phyloP scores from a whole-genome alignment of 1,284 basidiomycete species.

The Papiliotrema flavescens region DNA sequence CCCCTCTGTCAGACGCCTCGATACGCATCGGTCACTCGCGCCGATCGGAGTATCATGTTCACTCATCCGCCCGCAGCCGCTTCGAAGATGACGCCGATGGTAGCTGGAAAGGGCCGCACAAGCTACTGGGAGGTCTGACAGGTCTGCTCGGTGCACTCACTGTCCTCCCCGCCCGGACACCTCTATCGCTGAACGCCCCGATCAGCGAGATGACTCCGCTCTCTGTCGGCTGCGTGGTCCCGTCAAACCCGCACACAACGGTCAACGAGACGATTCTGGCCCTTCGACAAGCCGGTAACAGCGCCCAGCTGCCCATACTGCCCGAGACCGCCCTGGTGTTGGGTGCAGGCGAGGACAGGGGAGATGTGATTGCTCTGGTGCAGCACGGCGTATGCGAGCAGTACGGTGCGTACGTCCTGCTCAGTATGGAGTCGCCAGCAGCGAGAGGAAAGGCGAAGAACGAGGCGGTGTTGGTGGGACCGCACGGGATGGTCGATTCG shows the following conservation, averaged over 20 bases:
- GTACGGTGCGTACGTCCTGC: conserved; percentile 13
- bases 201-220: conserved; percentile 11
- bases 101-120: neutral
- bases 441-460: conserved; percentile 5
- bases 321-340: conserved; percentile 14
- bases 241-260: neutral
- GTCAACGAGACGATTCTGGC: conserved; percentile 8
- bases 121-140: neutral
- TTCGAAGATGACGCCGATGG: neutral
- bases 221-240: conserved; percentile 17
- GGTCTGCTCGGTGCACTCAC: neutral
- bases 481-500: conserved; percentile 11
- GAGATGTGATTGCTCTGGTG: conserved; percentile 5
- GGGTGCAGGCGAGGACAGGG: neutral
- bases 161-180: neutral
- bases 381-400: neutral
- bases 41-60: too few relatives aligned
- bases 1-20: too few relatives aligned
- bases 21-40: too few relatives aligned
- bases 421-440: conserved; percentile 6
- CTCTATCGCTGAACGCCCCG: conserved; percentile 1
- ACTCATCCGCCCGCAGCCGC: neutral
- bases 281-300: conserved; percentile 3
- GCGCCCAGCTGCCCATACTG: conserved; percentile 16
- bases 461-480: conserved; percentile 16